Evolutionary conservation across 768 basidiomycete species (phyloP).

Genomic region (Boletus tylopilopsis): DNA sequence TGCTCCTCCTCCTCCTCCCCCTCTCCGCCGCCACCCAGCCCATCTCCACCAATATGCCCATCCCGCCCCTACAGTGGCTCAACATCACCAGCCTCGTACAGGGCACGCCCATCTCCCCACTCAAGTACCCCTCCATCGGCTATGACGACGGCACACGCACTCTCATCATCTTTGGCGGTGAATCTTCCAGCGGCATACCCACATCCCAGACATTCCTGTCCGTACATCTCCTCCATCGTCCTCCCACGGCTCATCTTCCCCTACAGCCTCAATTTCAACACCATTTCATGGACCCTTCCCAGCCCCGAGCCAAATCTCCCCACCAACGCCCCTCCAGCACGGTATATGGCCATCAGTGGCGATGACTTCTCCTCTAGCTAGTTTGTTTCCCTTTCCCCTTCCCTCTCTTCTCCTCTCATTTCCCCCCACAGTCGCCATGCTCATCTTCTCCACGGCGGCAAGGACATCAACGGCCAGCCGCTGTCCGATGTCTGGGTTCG

Average conservation of each 20-base stretch:
- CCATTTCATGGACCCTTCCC: conserved; percentile 59
- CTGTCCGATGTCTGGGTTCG: conserved; percentile 75
- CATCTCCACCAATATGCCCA: conserved; percentile 48
- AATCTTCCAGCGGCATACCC: conserved; percentile 60
- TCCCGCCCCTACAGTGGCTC: conserved; percentile 54
- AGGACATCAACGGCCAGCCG: conserved; percentile 47
- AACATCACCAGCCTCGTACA: conserved; percentile 57
- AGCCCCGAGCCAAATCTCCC: conserved; percentile 47
- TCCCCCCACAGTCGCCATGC: conserved; percentile 56
- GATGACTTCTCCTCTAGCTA: conserved; percentile 79
- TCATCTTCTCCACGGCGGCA: conserved; percentile 73
- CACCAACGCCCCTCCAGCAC: conserved; percentile 49
- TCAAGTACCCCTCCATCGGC: conserved; percentile 72
- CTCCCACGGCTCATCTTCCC: conserved; percentile 3
- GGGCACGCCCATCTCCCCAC: conserved; percentile 53
- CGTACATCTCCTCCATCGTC: conserved; percentile 19
- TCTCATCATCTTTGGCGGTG: conserved; percentile 72
- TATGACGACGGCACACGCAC: conserved; percentile 45
- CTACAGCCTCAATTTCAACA: conserved; percentile 57
- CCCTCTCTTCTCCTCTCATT: conserved; percentile 17
- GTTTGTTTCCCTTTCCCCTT: conserved; percentile 39
- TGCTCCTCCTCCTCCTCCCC: conserved; percentile 12
- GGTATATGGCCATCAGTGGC: conserved; percentile 63
- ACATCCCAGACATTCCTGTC: conserved; percentile 69
- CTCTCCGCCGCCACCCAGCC: conserved; percentile 37